Evolutionary conservation across 441 rosid species (phyloP).

Genomic region (Brassica hybrid): DNA sequence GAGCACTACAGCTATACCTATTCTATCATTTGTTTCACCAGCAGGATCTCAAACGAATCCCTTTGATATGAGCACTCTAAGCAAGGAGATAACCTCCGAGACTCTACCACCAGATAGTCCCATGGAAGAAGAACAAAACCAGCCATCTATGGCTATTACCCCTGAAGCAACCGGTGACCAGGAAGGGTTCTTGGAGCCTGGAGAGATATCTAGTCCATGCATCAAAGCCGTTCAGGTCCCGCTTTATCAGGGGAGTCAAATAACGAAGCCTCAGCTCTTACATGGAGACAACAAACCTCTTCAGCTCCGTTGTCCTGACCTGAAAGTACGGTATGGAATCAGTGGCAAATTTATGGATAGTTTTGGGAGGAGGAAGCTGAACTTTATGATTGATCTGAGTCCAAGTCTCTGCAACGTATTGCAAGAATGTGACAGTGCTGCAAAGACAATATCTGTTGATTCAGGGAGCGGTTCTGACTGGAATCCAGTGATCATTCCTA

Average conservation of each 20-base stretch:
- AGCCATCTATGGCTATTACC: constrained; percentile 37
- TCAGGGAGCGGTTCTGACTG: constrained; percentile 73
- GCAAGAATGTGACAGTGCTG: constrained; percentile 63
- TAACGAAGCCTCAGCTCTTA: constrained; percentile 47
- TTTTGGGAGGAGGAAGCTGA: constrained; percentile 73
- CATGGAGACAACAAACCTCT: constrained; percentile 51
- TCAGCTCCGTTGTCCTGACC: constrained; percentile 59
- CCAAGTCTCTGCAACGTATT: constrained; percentile 61
- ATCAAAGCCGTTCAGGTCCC: constrained; percentile 58
- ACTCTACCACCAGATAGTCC: constrained; percentile 47
- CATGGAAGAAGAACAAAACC: constrained; percentile 39
- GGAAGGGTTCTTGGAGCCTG: constrained; percentile 56
- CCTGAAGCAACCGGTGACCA: constrained; percentile 25
- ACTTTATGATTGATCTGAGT: constrained; percentile 61
- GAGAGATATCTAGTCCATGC: constrained; percentile 52
- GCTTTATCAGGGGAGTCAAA: constrained; percentile 51
- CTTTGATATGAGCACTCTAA: constrained; percentile 57
- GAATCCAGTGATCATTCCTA: constrained; percentile 54
- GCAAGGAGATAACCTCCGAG: constrained; percentile 42
- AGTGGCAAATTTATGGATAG: constrained; percentile 54
- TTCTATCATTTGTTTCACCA: constrained; percentile 36
- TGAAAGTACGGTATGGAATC: constrained; percentile 70
- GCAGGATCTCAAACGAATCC: constrained; percentile 46
- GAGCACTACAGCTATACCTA: constrained; percentile 32
- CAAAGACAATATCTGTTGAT: constrained; percentile 45